Percentiles rank a stretch among this genome's conserved stretches.
Evolutionary conservation across 805 yeast species (phyloP).

Genomic region (Wickerhamomyces strasburgensis): DNA sequence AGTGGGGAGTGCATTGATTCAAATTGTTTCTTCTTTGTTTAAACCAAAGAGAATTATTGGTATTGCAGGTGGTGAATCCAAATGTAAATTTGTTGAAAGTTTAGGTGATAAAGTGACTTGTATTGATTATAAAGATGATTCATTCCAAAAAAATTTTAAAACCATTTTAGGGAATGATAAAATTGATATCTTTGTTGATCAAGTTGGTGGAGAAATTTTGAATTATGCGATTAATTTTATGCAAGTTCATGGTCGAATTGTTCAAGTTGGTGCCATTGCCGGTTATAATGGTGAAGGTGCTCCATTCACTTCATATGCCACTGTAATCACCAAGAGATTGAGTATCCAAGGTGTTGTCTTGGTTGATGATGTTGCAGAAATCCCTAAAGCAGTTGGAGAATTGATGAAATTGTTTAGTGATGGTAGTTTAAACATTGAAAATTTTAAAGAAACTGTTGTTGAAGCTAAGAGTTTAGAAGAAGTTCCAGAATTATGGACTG

Average conservation of each 20-base stretch:
- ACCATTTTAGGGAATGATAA: constrained; percentile 42
- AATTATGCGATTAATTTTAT: constrained; percentile 34
- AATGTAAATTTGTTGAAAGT: constrained; percentile 47
- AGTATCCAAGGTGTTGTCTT: constrained; percentile 50
- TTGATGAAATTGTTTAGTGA: constrained; percentile 33
- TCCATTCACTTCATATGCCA: constrained; percentile 34
- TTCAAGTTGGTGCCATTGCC: constrained; percentile 63
- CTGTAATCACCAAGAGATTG: constrained; percentile 46
- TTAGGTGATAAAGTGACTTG: constrained; percentile 48
- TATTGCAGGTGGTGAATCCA: constrained; percentile 55
- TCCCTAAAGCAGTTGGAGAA: constrained; percentile 33
- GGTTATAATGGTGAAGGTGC: constrained; percentile 42
- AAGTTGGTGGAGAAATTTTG: constrained; percentile 59
- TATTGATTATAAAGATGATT: constrained; percentile 47
- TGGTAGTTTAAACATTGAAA: constrained; percentile 37
- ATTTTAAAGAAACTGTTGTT: constrained; percentile 33
- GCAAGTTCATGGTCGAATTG: constrained; percentile 38
- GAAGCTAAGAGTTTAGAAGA: constrained; percentile 37
- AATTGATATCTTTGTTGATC: constrained; percentile 53
- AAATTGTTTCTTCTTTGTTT: constrained; percentile 47
- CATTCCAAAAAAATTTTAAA: constrained; percentile 31
- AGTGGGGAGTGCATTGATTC: constrained; percentile 59
- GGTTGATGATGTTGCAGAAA: constrained; percentile 35
- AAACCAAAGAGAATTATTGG: constrained; percentile 55
- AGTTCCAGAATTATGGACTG: constrained; percentile 45